A percentile compares a stretch with the other conserved stretches of the same genome.
Conservation (phyloP, 257 asterid species). For the Salvia splendens region DNA sequence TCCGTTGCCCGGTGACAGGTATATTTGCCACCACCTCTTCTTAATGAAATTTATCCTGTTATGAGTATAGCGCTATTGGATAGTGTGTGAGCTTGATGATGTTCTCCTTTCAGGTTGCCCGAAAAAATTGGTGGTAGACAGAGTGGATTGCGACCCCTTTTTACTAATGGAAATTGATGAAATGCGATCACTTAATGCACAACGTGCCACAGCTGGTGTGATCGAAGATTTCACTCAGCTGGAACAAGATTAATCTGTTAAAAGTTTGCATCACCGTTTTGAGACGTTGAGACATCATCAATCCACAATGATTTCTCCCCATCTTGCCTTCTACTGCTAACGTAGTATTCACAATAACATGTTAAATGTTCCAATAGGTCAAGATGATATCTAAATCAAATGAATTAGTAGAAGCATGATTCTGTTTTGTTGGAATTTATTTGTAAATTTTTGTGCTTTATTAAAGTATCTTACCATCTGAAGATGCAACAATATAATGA, state of each 20-base stretch:
- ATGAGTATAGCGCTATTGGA: background rate
- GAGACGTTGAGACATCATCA: too few relatives aligned
- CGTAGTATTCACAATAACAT: too few relatives aligned
- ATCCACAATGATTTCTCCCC: too few relatives aligned
- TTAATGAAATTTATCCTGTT: constrained; percentile 1
- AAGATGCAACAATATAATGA: too few relatives aligned
- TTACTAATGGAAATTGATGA: constrained; percentile 75
- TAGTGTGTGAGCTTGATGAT: constrained; percentile 14
- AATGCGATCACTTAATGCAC: constrained; percentile 54
- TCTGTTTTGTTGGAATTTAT: too few relatives aligned
- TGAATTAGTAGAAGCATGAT: too few relatives aligned
- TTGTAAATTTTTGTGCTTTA: too few relatives aligned
- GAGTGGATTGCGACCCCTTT: constrained; percentile 73
- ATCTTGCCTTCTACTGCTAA: too few relatives aligned
- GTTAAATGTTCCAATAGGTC: too few relatives aligned
- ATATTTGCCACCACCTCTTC: constrained; percentile 22
- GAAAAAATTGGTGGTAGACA: constrained; percentile 43
- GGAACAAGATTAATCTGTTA: constrained; percentile 19
- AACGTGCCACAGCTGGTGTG: constrained; percentile 41
- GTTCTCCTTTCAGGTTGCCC: constrained; percentile 71
- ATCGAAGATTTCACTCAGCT: constrained; percentile 82
- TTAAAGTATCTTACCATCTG: too few relatives aligned
- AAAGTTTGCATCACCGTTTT: too few relatives aligned
- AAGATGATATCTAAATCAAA: too few relatives aligned
- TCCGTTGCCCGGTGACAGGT: constrained; percentile 89